Base-by-base conservation (phyloP, 2,329 filamentous ascomycete genomes). In the Chrysoporthe puriensis region DNA sequence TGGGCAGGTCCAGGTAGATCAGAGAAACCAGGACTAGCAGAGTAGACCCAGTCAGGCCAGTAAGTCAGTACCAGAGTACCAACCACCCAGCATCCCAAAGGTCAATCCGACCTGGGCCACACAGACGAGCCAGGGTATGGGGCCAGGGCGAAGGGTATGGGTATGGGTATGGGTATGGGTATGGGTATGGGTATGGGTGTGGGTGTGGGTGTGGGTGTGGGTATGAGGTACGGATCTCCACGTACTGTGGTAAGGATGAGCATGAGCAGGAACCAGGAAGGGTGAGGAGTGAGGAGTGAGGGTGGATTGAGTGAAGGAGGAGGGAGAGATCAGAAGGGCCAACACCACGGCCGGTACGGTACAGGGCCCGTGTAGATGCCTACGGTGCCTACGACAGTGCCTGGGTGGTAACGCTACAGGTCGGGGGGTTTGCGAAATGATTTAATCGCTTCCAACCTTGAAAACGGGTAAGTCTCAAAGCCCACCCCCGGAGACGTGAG, bases 1-100 rank as follows among this genome's bases (percentile, higher is more conserved):
- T 57, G 65, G 67, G 63, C 50, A 69, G 62, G 68, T 65, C 68
- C 43, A 65, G 68, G 62, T 65, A 65, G 62, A 68, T 69, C 65
- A 69, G 64, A 68, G 65, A 67, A 65, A 69, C 67, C 44, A 64
- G 63, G 66, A 57, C 60, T 61, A 58, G 46, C 26, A 26, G 26
- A 54, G 68, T 64, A 67, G 63, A 62, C 64, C 68, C 60, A 50
- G 64, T 62, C 58, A 58, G 44, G 44, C 60, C 50, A 40, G 36
- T 40, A 5, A 40, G 6, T 40, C 36, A 16, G 36, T 60, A 58
- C 57, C n/a, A 44, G 36, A 60, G 57, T 40, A 43, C n/a, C 57
- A 21, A 43, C 56, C 58, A 46, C 62, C 66, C 64, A 58, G 66
- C 62, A 61, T 40, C 60, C 58, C 59, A 32, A 50, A 54, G 48